Evolutionary conservation across 345 rosid genomes (phyloP), one percentile per base, ranked within the genome.

Genomic region (Camelina sativa): DNA sequence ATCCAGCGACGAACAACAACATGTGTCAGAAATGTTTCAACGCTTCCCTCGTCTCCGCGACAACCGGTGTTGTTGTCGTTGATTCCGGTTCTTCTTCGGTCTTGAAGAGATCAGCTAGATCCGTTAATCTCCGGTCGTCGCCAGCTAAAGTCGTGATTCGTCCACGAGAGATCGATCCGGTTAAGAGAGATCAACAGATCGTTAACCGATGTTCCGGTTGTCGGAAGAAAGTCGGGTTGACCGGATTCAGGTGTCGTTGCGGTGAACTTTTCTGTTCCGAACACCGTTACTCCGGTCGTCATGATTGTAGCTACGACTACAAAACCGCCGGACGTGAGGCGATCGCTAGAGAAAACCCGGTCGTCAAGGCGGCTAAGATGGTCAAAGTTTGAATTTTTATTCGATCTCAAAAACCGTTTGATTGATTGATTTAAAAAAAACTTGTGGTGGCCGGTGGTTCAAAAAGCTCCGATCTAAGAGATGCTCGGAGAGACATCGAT

Each of bases 21-120:
- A 92, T 90, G 99, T 92, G 99, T 83, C 97, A 92, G 86, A 89
- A 95, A 65, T 92, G 99, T 81, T 92, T 87, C 82, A 89, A 74
- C 86, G 93, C 95, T 1, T 69, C 89, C 40, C 74, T 88, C 20
- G 66, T 58, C 20, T 58, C 63, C 12, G 73, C 74, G 2, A 69
- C 62, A 8, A 64, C 72, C 2, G 70, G 77, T 16, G 81, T 71
- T 16, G 81, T 71, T 22, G 37, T 34, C 8, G 37, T 34, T 7
- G 80, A 63, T 2, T 75, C 82, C 15, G 77, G 73, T 25, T 25
- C 28, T 25, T 25, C 28, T 35, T 76, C 84, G 50, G 79, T 80
- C 69, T 73, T 82, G 80, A 88, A 79, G 69, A 84, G 75, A 62
- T 50, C 80, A 1, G 63, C 81, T 34, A 93, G 96, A 91, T 91